These are phyloP conservation scores for Phalaenopsis hybrid DNA, from an alignment of 116 monocot genomes.

Conservation along the genomic window DNA sequence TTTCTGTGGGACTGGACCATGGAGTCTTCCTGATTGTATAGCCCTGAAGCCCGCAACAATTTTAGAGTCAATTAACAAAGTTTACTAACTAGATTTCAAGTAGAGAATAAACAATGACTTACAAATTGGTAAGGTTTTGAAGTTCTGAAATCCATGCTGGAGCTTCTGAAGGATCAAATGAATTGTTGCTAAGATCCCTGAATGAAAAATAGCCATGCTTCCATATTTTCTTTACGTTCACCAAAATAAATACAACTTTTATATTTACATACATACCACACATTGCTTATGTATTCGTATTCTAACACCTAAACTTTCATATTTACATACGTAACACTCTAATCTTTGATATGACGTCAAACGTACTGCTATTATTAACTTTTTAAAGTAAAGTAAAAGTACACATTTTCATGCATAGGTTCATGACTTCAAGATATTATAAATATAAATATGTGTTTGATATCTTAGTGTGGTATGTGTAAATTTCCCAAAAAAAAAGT, in stretches of 20 bases:
- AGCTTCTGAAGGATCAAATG: slow-evolving; percentile 54
- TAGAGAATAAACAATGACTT: slow-evolving; percentile 17
- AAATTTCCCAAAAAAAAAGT: not conserved
- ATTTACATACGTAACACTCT: too few relatives aligned
- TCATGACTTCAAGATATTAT: not conserved
- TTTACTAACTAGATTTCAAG: not conserved
- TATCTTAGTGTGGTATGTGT: too few relatives aligned
- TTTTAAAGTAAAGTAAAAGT: too few relatives aligned
- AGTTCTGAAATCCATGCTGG: slow-evolving; percentile 69
- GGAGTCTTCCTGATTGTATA: slow-evolving; percentile 53
- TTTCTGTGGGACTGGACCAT: slow-evolving; percentile 44
- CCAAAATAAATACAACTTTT: not conserved
- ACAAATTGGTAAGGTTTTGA: slow-evolving; percentile 52
- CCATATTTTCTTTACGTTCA: not conserved
- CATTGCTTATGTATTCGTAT: too few relatives aligned
- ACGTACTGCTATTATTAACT: too few relatives aligned
- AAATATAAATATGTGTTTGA: too few relatives aligned
- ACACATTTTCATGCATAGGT: too few relatives aligned
- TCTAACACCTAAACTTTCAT: too few relatives aligned
- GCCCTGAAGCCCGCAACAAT: slow-evolving; percentile 25
- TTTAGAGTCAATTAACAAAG: not conserved
- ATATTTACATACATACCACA: too few relatives aligned
- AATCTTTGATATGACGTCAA: too few relatives aligned
- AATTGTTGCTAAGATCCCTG: slow-evolving; percentile 57
- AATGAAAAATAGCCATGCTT: not conserved